These are phyloP conservation scores for Cenchrus americanus DNA, from an alignment of 176 grass and related monocot species.

Conservation along the genomic window DNA sequence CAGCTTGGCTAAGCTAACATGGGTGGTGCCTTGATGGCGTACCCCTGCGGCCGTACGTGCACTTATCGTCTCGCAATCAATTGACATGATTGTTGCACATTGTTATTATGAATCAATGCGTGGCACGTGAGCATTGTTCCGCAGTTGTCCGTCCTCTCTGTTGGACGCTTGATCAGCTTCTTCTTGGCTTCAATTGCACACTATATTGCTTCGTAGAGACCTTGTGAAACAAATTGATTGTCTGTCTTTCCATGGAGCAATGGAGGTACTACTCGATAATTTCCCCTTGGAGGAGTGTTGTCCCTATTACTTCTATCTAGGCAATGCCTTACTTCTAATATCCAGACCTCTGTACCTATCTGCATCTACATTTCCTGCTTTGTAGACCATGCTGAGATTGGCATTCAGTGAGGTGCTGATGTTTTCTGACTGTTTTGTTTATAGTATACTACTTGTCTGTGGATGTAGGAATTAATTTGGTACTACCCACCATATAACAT, in stretches of 20 bases:
- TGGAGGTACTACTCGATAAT: background rate
- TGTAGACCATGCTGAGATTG: background rate
- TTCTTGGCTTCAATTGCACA: background rate
- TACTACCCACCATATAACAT: background rate
- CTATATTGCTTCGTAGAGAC: background rate
- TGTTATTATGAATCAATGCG: background rate
- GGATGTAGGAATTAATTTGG: background rate
- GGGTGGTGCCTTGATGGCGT: background rate
- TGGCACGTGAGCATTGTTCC: background rate
- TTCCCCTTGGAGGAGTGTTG: background rate
- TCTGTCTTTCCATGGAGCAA: background rate
- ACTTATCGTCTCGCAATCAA: background rate
- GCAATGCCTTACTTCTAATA: background rate
- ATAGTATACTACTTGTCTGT: background rate
- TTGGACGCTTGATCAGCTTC: background rate
- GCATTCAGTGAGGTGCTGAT: background rate
- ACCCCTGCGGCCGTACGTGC: background rate
- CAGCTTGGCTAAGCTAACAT: no score
- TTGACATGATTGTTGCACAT: background rate
- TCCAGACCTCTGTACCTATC: background rate
- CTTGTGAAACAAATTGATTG: background rate
- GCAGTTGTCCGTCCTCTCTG: background rate
- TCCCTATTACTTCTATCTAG: no score
- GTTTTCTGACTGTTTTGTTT: background rate
- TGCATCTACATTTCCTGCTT: slow-evolving; percentile 11